Percentiles rank a stretch among this genome's conserved stretches.
Evolutionary conservation across 176 grass and related monocot genomes (phyloP).

Genomic region (Triticum dicoccoides): DNA sequence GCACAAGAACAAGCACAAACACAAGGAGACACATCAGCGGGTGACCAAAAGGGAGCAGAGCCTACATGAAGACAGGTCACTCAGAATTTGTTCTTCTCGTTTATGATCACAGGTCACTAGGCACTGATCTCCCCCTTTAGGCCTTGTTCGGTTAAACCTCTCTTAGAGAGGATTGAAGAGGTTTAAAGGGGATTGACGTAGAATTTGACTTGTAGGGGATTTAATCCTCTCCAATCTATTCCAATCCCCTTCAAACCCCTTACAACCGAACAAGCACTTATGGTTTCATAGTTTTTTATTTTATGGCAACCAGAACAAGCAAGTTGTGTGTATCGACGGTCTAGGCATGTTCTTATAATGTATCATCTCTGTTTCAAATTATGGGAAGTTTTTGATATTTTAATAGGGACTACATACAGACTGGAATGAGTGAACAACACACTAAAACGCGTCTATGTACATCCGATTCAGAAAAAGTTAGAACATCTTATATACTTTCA

Average conservation of each 20-base stretch:
- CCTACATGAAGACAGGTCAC: not conserved
- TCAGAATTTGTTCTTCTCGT: constrained; percentile 2
- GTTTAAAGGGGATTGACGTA: too few species aligned
- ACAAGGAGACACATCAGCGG: constrained; percentile 28
- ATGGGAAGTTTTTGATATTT: too few species aligned
- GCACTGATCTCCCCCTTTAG: not conserved
- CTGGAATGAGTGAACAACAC: too few species aligned
- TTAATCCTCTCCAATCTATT: too few species aligned
- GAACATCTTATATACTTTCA: not conserved
- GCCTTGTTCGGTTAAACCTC: too few species aligned
- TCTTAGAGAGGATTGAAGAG: too few species aligned
- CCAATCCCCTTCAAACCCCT: too few species aligned
- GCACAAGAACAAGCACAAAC: not conserved
- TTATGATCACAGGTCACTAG: constrained; percentile 1
- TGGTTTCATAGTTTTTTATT: not conserved
- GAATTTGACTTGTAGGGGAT: too few species aligned
- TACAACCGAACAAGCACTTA: not conserved
- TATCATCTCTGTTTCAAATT: too few species aligned
- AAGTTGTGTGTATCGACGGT: not conserved
- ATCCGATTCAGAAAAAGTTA: too few species aligned
- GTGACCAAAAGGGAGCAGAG: constrained; percentile 13
- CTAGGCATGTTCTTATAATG: not conserved
- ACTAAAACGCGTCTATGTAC: too few species aligned
- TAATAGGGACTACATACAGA: too few species aligned
- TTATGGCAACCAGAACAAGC: not conserved